Conservation (phyloP, 78 protist species). For the Dictyostelium capitatum region DNA sequence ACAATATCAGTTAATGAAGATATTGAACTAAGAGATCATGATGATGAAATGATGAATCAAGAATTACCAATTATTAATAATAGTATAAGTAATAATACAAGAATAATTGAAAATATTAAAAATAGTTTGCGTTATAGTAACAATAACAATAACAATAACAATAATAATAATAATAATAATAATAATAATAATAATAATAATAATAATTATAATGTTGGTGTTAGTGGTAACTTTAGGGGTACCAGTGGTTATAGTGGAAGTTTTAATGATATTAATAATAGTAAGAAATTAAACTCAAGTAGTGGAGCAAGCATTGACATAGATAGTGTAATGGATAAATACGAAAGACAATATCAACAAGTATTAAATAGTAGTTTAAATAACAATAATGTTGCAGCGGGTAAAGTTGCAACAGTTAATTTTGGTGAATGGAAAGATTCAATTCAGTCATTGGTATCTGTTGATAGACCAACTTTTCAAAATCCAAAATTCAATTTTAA, state of each 20-base stretch:
- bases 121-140: neutral
- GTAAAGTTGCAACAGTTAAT: neutral
- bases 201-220: neutral
- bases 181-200: neutral
- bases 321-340: neutral
- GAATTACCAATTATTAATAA: neutral
- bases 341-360: neutral
- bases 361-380: neutral
- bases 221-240: neutral
- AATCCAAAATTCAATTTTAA: conserved; percentile 17
- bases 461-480: neutral
- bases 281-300: neutral
- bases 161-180: neutral
- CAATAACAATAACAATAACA: neutral
- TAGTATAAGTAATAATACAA: neutral
- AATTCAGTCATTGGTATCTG: conserved; percentile 23
- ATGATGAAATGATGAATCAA: neutral
- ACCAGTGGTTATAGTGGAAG: too few relatives aligned
- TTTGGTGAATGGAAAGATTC: conserved; percentile 52
- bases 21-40: neutral
- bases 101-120: neutral
- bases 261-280: neutral
- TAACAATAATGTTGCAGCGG: too few relatives aligned
- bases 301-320: neutral
- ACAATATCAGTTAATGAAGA: neutral